A percentile compares a stretch with the other conserved stretches of the same genome.
phyloP scores from a whole-genome alignment of 768 basidiomycete species.

The Boletus tylopilopsis region DNA sequence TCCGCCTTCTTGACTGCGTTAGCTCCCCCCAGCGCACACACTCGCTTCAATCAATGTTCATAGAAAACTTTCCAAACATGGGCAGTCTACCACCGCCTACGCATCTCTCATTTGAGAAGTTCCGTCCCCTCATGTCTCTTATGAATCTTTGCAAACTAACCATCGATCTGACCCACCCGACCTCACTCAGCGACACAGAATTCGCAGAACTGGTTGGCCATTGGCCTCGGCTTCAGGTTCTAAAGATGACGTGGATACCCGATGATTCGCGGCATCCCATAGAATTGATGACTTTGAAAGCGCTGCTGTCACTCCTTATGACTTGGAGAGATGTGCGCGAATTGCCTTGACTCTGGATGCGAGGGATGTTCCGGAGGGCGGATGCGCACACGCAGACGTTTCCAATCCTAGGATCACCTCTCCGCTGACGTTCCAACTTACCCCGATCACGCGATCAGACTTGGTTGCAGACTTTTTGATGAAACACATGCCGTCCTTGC shows the following conservation, averaged over 20 bases:
- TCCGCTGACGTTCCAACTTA: too few relatives aligned
- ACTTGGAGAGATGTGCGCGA: neutral
- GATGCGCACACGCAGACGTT: too few relatives aligned
- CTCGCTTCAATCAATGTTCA: slow-evolving; percentile 1
- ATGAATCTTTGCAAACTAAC: neutral
- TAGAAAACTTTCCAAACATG: neutral
- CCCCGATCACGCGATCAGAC: too few relatives aligned
- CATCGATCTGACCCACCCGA: neutral
- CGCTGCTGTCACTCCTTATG: neutral
- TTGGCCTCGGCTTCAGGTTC: neutral
- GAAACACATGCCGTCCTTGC: too few relatives aligned
- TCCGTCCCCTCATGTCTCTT: neutral
- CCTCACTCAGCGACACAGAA: neutral
- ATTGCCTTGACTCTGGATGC: neutral
- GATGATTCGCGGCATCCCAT: too few relatives aligned
- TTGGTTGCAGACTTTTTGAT: too few relatives aligned
- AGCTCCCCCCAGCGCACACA: neutral
- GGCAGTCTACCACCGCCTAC: neutral
- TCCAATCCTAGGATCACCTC: too few relatives aligned
- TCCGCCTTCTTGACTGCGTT: neutral
- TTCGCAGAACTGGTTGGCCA: neutral
- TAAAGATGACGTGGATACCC: neutral
- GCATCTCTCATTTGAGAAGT: neutral
- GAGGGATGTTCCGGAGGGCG: too few relatives aligned
- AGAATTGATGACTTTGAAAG: neutral